phyloP scores from a whole-genome alignment of 768 basidiomycete genomes.

The Sporobolomyces pararoseus region DNA sequence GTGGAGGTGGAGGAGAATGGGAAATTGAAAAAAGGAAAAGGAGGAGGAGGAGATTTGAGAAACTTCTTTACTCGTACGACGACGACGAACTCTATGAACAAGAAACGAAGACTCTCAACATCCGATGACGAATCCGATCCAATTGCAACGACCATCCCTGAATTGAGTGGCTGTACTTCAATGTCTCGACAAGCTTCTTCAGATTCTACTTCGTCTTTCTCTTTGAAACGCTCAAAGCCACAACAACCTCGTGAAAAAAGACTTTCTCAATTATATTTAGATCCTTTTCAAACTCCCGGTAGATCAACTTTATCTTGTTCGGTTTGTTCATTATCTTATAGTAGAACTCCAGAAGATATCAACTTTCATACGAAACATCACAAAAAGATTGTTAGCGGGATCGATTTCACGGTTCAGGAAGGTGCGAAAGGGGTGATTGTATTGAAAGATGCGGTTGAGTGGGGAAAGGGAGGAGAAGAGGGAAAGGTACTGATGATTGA shows the following conservation, averaged over 20 bases:
- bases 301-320: constrained; percentile 31
- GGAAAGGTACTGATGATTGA: constrained; percentile 34
- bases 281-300: constrained; percentile 30
- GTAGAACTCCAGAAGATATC: constrained; percentile 35
- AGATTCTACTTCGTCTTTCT: not conserved
- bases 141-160: not conserved
- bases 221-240: not conserved
- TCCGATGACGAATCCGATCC: not conserved
- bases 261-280: constrained; percentile 39
- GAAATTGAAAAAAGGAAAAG: no score
- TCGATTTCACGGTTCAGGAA: constrained; percentile 20
- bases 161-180: not conserved
- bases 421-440: constrained; percentile 20
- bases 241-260: no score
- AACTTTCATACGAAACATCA: constrained; percentile 36
- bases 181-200: constrained; percentile 1
- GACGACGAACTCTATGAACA: not conserved
- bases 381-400: constrained; percentile 33
- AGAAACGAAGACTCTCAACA: not conserved
- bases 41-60: not conserved
- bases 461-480: constrained; percentile 4
- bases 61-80: not conserved
- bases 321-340: constrained; percentile 29
- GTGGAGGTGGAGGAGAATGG: no score
- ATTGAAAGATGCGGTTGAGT: constrained; percentile 24